Conservation (phyloP, 352 stramenopile species). For the Globisporangium okanoganense region DNA sequence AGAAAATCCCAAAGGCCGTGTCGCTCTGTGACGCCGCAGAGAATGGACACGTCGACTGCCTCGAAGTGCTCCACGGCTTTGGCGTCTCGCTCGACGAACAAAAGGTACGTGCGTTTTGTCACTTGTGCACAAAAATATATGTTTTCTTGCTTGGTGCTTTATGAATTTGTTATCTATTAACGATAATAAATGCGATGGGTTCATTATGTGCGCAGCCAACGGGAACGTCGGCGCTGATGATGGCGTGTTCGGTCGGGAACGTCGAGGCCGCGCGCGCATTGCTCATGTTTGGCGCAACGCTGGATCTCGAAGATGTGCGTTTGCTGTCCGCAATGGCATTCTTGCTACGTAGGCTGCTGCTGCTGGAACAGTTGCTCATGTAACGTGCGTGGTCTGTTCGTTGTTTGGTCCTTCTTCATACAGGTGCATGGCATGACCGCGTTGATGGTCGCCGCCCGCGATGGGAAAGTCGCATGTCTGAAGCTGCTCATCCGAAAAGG, state of each 20-base stretch:
- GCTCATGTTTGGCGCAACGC: slow-evolving; percentile 80
- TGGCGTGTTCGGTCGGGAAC: slow-evolving; percentile 83
- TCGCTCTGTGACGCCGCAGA: slow-evolving; percentile 79
- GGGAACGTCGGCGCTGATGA: slow-evolving; percentile 77
- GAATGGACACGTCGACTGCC: slow-evolving; percentile 76
- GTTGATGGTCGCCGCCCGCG: slow-evolving; percentile 76
- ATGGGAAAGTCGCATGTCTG: slow-evolving; percentile 59
- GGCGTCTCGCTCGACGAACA: slow-evolving; percentile 80
- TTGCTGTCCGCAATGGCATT: neutral
- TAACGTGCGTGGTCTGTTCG: too few relatives aligned
- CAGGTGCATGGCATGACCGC: slow-evolving; percentile 83
- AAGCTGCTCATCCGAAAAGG: slow-evolving; percentile 78
- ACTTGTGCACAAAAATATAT: neutral
- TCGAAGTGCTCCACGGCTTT: slow-evolving; percentile 77
- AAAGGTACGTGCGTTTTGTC: slow-evolving; percentile 40
- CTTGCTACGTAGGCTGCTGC: too few relatives aligned
- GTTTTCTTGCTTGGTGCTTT: too few relatives aligned
- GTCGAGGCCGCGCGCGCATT: slow-evolving; percentile 75
- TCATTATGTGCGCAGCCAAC: slow-evolving; percentile 59
- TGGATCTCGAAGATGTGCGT: slow-evolving; percentile 81
- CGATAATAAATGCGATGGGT: too few relatives aligned
- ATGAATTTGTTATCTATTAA: too few relatives aligned
- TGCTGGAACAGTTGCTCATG: too few relatives aligned
- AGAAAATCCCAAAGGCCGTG: slow-evolving; percentile 76
- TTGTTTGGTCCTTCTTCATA: neutral